phyloP scores from a whole-genome alignment of 495 filamentous ascomycete genomes.

The Halenospora varia region DNA sequence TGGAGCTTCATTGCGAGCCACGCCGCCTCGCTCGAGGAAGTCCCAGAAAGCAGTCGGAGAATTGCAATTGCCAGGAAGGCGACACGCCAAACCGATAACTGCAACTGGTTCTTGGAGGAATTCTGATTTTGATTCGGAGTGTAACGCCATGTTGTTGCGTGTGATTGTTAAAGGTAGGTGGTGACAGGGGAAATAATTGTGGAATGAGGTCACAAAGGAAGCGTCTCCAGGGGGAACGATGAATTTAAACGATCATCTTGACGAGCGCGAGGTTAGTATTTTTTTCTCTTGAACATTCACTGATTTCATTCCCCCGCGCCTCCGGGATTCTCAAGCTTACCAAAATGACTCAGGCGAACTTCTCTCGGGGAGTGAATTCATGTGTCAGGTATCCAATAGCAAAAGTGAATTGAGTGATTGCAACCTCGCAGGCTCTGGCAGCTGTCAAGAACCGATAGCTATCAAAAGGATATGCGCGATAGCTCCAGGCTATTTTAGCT shows the following conservation, averaged over 20 bases:
- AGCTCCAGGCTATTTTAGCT: not conserved
- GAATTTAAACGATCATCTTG: no score
- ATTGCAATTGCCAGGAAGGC: constrained; percentile 52
- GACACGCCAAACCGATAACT: constrained; percentile 55
- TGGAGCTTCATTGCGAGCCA: constrained; percentile 35
- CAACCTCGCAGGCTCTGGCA: not conserved
- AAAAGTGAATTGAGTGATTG: not conserved
- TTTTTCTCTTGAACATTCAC: no score
- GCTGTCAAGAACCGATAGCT: not conserved
- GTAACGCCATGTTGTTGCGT: not conserved
- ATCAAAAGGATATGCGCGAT: not conserved
- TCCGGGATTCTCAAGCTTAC: no score
- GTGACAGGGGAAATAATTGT: no score
- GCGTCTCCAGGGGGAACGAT: no score
- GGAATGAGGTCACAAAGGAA: no score
- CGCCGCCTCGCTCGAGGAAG: constrained; percentile 30
- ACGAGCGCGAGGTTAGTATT: no score
- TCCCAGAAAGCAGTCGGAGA: constrained; percentile 52
- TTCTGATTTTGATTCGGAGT: not conserved
- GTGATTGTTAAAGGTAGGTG: constrained; percentile 13
- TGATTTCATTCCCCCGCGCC: no score
- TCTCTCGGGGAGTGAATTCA: not conserved
- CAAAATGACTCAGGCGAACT: not conserved
- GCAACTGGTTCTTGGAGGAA: constrained; percentile 44
- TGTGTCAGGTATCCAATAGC: not conserved